These are phyloP conservation scores for Candida sanyiensis DNA, from an alignment of 805 yeast species.

Conservation along the genomic window DNA sequence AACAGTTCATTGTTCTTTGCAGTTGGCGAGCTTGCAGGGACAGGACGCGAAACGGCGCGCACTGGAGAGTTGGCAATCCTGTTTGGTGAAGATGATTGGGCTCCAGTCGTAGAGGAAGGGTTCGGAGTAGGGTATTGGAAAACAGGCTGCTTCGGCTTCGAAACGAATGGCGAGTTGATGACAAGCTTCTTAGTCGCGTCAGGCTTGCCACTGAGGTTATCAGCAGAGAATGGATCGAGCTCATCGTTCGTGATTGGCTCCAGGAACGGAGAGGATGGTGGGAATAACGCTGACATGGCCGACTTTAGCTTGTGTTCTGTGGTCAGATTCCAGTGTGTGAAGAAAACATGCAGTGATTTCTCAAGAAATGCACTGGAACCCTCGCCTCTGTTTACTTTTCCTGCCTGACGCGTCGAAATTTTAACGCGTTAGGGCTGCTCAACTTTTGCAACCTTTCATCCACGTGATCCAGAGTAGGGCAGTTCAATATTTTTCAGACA, in stretches of 20 bases:
- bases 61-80: slow-evolving; percentile 9
- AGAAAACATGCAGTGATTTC: too few species aligned
- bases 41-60: neutral
- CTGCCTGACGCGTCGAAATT: slow-evolving; percentile 1
- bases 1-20: too few species aligned
- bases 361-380: too few species aligned
- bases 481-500: neutral
- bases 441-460: slow-evolving; percentile 1
- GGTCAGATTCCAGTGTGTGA: neutral
- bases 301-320: neutral
- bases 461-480: neutral
- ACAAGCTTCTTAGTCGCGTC: slow-evolving; percentile 15
- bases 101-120: slow-evolving; percentile 54
- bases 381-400: slow-evolving; percentile 12
- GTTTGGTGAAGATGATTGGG: slow-evolving; percentile 32
- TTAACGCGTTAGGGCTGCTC: neutral
- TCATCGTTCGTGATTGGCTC: slow-evolving; percentile 15
- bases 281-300: slow-evolving; percentile 23
- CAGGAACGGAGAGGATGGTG: slow-evolving; percentile 35
- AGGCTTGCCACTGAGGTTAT: slow-evolving; percentile 4
- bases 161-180: slow-evolving; percentile 20
- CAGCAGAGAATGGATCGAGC: slow-evolving; percentile 18
- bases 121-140: slow-evolving; percentile 62
- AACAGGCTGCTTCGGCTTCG: slow-evolving; percentile 12
- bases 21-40: neutral